These are phyloP conservation scores for Nigrospora oryzae DNA, from an alignment of 2,329 filamentous ascomycete genomes.

Conservation along the genomic window DNA sequence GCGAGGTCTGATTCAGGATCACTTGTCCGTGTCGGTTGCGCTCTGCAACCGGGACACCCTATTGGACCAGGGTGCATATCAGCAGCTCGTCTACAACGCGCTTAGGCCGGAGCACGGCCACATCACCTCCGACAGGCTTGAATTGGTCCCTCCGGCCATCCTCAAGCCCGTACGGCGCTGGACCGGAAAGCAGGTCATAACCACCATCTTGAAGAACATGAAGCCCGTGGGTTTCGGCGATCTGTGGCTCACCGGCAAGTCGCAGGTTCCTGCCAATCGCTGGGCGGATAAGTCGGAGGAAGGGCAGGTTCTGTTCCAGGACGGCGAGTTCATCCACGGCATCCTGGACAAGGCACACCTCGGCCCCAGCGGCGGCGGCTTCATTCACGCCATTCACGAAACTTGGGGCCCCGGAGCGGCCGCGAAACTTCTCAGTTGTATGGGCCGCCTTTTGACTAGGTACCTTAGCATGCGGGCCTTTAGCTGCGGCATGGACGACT, in stretches of 20 bases:
- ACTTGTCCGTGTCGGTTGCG: conserved; percentile 88
- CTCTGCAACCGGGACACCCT: conserved; percentile 88
- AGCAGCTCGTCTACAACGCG: conserved; percentile 87
- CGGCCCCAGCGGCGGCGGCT: conserved; percentile 75
- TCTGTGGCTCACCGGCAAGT: conserved; percentile 71
- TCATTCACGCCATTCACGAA: conserved; percentile 90
- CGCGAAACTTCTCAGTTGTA: conserved; percentile 78
- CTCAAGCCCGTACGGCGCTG: conserved; percentile 74
- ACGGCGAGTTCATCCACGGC: conserved; percentile 81
- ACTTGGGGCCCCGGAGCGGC: conserved; percentile 82
- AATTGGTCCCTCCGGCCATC: conserved; percentile 72
- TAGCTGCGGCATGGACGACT: conserved; percentile 94
- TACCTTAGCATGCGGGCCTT: conserved; percentile 91
- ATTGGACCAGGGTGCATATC: conserved; percentile 80
- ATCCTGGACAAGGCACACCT: conserved; percentile 96
- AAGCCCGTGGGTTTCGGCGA: conserved; percentile 67
- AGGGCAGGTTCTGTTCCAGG: conserved; percentile 69
- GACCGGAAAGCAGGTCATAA: conserved; percentile 96
- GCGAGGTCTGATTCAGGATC: conserved; percentile 94
- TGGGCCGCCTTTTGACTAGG: conserved; percentile 83
- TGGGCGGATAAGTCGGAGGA: conserved; percentile 79
- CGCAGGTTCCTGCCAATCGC: conserved; percentile 66
- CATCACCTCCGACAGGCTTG: conserved; percentile 72
- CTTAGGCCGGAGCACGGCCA: conserved; percentile 86
- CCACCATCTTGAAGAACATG: conserved; percentile 88